Evolutionary conservation across 148 eudicot genomes (phyloP).

Genomic region (Diospyros kaki): DNA sequence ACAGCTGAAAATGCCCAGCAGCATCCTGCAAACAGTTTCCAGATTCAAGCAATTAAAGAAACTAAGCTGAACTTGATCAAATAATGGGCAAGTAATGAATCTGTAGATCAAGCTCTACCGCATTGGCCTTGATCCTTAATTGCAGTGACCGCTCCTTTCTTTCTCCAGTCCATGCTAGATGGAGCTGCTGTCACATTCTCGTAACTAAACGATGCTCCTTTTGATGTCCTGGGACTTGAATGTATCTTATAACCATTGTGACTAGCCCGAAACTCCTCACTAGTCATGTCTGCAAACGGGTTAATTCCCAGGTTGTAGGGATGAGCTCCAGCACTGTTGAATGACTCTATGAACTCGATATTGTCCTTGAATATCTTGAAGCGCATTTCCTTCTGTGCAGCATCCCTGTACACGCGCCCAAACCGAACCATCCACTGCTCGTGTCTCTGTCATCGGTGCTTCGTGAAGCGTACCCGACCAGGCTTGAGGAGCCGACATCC

Average conservation of each 20-base stretch:
- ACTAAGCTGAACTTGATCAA: too few species aligned
- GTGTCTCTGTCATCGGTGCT: slow-evolving; percentile 22
- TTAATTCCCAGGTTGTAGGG: slow-evolving; percentile 40
- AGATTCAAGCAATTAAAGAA: neutral
- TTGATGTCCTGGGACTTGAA: neutral
- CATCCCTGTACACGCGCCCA: slow-evolving; percentile 48
- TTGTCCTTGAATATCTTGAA: slow-evolving; percentile 48
- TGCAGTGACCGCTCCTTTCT: slow-evolving; percentile 52
- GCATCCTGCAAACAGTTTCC: slow-evolving; percentile 19
- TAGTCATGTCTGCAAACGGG: slow-evolving; percentile 55
- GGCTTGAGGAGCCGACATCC: slow-evolving; percentile 13
- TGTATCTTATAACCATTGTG: slow-evolving; percentile 38
- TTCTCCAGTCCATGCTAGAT: slow-evolving; percentile 47
- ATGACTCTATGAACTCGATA: slow-evolving; percentile 39
- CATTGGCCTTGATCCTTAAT: slow-evolving; percentile 53
- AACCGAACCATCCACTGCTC: slow-evolving; percentile 24
- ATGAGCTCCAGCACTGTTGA: slow-evolving; percentile 23
- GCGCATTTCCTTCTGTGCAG: slow-evolving; percentile 38
- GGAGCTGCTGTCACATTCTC: slow-evolving; percentile 29
- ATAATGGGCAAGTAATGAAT: neutral
- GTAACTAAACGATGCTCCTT: slow-evolving; percentile 29
- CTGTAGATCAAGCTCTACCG: slow-evolving; percentile 27
- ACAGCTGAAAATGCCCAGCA: slow-evolving; percentile 61
- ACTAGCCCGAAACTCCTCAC: slow-evolving; percentile 47
- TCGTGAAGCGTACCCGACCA: slow-evolving; percentile 32